Base-by-base conservation (phyloP, 495 filamentous ascomycete species). In the Neurospora sp. region DNA sequence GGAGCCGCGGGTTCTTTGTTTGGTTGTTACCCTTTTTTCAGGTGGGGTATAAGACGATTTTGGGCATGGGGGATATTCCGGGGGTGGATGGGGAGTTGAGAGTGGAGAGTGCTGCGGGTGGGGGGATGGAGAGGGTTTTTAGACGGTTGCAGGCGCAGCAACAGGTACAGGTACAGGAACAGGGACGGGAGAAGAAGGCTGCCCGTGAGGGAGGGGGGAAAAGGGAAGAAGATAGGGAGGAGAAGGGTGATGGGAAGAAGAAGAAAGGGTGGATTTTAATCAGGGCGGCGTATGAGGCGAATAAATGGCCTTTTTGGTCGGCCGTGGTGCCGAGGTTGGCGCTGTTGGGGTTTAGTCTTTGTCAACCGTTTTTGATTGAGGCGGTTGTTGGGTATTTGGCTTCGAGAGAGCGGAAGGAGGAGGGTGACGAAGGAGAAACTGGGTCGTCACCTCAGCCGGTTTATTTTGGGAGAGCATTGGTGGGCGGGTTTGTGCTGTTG, bases 401-500 rank as follows among this genome's bases (percentile, higher is more conserved):
- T 61, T 61, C 53, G 53, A 61, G 53, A 0, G 53, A 61, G 53
- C 22, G 35, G 53, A 12, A 12, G 53, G 35, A 61, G 12, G 22
- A 31, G 12, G 53, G 14, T 16, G 48, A 6, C 4, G 22, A 45
- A 1, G 22, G 20, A 3, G 20, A 20, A 3, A 44, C 0, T 8
- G 53, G 35, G 27, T 2, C 27, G 2, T 2, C 27, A 6, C 53
- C 53, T 0, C 53, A 61, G 12, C 53, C 53, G 3, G 22, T 3
- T 7, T 40, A 69, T 31, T 75, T 83, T 53, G 83, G 83, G 69
- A 86, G 87, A 76, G 87, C 85, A 3, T 73, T 90, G 41, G 87
- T 90, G 70, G 88, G 86, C 14, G 87, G 86, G 6, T 87, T 84
- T 71, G 74, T 83, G 37, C 65, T 90, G 39, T 83, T 88, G 1